Base-by-base conservation (phyloP, 805 yeast genomes). In the Blastobotrys parvus region DNA sequence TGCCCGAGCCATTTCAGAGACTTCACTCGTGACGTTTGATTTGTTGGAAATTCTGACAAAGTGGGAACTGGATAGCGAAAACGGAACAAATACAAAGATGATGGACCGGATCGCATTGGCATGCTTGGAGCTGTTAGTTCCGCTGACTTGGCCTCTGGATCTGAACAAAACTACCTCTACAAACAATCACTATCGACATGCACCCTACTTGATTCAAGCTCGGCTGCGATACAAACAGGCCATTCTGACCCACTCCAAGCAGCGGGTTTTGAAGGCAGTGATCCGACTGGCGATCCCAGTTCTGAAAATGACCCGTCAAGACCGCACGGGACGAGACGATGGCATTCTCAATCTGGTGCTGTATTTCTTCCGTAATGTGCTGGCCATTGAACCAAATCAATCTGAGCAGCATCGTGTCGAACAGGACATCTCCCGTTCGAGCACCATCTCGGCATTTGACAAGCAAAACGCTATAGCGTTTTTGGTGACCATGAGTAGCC, bases 1-100 rank as follows among this genome's bases (percentile, higher is more conserved):
- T 3, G 94, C 95, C 0, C 70, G 84, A 40, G 95, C 95, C 0
- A 81, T 94, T 49, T 83, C 87, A 3, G 90, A 84, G 42, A 77
- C 83, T 11, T 82, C 82, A 1, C 67, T 92, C 8, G 80, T 90
- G 4, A 58, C 68, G 1, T 78, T 77, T 52, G 97, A 90, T 61
- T 61, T 92, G 42, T 59, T 82, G 4, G 82, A 80, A 7, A 87
- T 92, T 19, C 59, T 92, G 35, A 70, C 82, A 19, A 80, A 77
- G 55, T 84, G 90, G 86, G 87, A 82, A 60, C 62, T 2, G 47
- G 50, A 34, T 48, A 57, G 41, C 16, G 50, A 51, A 4, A 38
- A 38, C 16, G 36, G 32, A 3, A 35, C 36, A 29, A 47, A 50
- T 2, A 39, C 34, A 33, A 56, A 67, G 5, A 62, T 65, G 29